Percentiles rank a stretch among this genome's conserved stretches.
Evolutionary conservation across 768 basidiomycete genomes (phyloP).

Genomic region (Tricholoma flavovirens): DNA sequence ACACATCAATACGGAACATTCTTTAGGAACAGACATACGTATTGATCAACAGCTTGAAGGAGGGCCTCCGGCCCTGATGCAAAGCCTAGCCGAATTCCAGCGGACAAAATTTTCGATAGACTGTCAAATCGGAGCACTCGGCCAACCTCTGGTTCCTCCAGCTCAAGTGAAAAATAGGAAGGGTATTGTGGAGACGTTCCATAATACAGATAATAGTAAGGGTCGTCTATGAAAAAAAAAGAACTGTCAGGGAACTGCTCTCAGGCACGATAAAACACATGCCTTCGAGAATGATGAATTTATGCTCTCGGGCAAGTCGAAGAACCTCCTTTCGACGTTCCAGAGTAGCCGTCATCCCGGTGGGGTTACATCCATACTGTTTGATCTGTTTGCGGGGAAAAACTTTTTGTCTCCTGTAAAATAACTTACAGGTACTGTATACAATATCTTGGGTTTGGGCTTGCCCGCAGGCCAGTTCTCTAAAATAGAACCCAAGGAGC

Average conservation of each 20-base stretch:
- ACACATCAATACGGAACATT: neutral
- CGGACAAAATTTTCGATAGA: constrained; percentile 70
- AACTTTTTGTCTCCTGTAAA: constrained; percentile 3
- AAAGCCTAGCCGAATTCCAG: constrained; percentile 75
- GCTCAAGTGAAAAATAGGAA: constrained; percentile 77
- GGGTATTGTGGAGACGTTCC: constrained; percentile 54
- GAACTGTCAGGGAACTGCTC: neutral
- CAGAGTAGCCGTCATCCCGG: constrained; percentile 65
- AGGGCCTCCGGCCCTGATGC: constrained; percentile 64
- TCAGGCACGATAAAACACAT: constrained; percentile 7
- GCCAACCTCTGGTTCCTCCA: constrained; percentile 48
- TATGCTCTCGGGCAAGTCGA: constrained; percentile 57
- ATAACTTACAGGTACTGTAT: constrained; percentile 61
- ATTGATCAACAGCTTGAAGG: constrained; percentile 57
- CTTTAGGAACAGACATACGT: constrained; percentile 37
- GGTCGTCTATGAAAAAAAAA: constrained; percentile 51
- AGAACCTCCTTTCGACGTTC: constrained; percentile 67
- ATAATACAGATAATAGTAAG: constrained; percentile 72
- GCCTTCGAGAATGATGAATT: constrained; percentile 82
- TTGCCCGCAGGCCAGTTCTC: constrained; percentile 65
- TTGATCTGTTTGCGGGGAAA: neutral
- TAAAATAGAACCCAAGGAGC: constrained; percentile 52
- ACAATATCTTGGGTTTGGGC: constrained; percentile 67
- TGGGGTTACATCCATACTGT: constrained; percentile 83
- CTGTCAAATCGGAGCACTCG: constrained; percentile 79